phyloP scores from a whole-genome alignment of 2,329 filamentous ascomycete genomes.

The Tolypocladium nubicola region DNA sequence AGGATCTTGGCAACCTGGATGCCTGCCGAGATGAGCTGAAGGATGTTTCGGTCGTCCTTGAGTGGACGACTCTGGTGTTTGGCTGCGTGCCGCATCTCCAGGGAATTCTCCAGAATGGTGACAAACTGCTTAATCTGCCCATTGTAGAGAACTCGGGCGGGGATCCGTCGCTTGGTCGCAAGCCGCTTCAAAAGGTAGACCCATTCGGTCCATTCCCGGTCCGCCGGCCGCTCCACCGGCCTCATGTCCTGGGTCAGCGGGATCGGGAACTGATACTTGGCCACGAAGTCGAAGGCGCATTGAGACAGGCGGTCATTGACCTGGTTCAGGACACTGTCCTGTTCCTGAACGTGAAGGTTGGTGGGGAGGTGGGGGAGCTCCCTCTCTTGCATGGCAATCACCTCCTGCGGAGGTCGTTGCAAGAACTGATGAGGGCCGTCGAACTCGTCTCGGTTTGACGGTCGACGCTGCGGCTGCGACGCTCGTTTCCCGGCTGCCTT shows the following conservation, averaged over 20 bases:
- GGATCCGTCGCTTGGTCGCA: slow-evolving; percentile 77
- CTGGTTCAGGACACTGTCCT: slow-evolving; percentile 68
- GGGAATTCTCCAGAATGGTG: slow-evolving; percentile 76
- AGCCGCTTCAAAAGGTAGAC: slow-evolving; percentile 78
- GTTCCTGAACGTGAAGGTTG: slow-evolving; percentile 72
- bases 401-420: slow-evolving; percentile 58
- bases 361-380: slow-evolving; percentile 75
- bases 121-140: slow-evolving; percentile 88
- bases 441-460: slow-evolving; percentile 80
- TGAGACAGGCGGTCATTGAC: slow-evolving; percentile 79
- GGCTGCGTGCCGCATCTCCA: slow-evolving; percentile 79
- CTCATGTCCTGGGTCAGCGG: slow-evolving; percentile 75
- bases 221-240: slow-evolving; percentile 60
- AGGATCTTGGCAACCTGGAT: slow-evolving; percentile 82
- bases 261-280: slow-evolving; percentile 84
- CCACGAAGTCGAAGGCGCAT: slow-evolving; percentile 83
- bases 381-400: slow-evolving; percentile 65
- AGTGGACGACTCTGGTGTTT: slow-evolving; percentile 74
- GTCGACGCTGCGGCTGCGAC: slow-evolving; percentile 55
- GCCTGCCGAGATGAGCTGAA: slow-evolving; percentile 78
- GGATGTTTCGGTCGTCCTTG: slow-evolving; percentile 81
- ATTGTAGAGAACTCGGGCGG: slow-evolving; percentile 74
- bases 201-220: slow-evolving; percentile 88
- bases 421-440: slow-evolving; percentile 79
- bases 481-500: slow-evolving; percentile 37